Evolutionary conservation across 2,329 filamentous ascomycete species (phyloP), one percentile per base, ranked within the genome.

Genomic region (Ascomycota sp.): DNA sequence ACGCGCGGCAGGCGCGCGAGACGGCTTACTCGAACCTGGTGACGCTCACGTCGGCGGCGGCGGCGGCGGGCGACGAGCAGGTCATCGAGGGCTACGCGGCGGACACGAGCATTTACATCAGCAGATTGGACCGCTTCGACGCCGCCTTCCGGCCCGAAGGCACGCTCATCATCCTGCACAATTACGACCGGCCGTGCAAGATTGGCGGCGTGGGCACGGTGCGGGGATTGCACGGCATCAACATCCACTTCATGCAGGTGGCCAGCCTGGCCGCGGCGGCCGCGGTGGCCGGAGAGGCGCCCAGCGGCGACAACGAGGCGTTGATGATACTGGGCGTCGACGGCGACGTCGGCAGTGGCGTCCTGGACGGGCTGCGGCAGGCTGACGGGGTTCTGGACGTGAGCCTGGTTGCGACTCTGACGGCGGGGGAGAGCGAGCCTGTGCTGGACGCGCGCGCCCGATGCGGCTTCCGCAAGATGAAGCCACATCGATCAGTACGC

Each of bases 301-400:
- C n/a, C n/a, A n/a, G n/a, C n/a, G n/a, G n/a, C n/a, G n/a, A 27
- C 29, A 69, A 72, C 26, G 80, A 86, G 52, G 79, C 80, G 8
- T 51, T 86, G 39, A 86, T 86, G 79, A 85, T 86, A 40, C 40
- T 86, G 30, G 76, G 79, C 1, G 69, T 86, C 8, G 72, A 77
- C 42, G 65, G 68, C 3, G 58, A 62, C 4, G 69, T 83, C 12
- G 63, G 61, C 0, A 61, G 63, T 31, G 61, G 69, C 22, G 57
- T 70, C 5, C 39, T 68, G 27, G 52, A 54, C 5, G 61, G 61
- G 13, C 43, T 71, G 41, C 50, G 50, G 19, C 52, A 45, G 30
- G 52, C 58, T 0, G 59, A 66, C 37, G 66, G 66, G 5, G 65
- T 71, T 27, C 43, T 71, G 33, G 49, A 66, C 38, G 65, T 70